These are phyloP conservation scores for Candida chauliodis DNA, from an alignment of 805 yeast genomes.

Conservation along the genomic window DNA sequence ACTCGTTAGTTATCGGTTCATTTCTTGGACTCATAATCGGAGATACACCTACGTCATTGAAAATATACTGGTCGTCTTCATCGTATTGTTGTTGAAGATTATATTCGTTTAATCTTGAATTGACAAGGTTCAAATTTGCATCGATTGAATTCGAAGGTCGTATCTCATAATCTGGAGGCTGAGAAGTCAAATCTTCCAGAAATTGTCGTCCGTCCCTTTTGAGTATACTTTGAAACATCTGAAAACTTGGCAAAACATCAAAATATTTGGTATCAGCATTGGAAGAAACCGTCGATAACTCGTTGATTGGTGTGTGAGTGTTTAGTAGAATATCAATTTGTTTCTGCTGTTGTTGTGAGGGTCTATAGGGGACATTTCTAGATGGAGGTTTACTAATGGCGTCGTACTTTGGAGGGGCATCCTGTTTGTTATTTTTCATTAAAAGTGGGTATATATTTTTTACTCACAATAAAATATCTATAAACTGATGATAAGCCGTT, in stretches of 20 bases:
- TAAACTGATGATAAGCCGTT: too few relatives aligned
- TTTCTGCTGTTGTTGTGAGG: slow-evolving; percentile 31
- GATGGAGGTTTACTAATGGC: slow-evolving; percentile 17
- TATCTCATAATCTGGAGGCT: slow-evolving; percentile 39
- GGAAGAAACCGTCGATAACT: slow-evolving; percentile 22
- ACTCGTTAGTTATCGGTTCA: slow-evolving; percentile 8
- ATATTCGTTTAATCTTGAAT: slow-evolving; percentile 13
- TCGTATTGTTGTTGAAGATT: slow-evolving; percentile 9
- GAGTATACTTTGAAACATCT: slow-evolving; percentile 56
- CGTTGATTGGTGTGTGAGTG: slow-evolving; percentile 11
- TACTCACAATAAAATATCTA: too few relatives aligned
- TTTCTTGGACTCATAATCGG: slow-evolving; percentile 5
- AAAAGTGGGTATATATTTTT: too few relatives aligned
- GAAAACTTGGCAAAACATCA: slow-evolving; percentile 66
- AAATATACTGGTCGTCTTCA: slow-evolving; percentile 10
- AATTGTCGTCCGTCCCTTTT: slow-evolving; percentile 40
- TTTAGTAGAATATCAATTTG: slow-evolving; percentile 27
- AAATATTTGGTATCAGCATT: slow-evolving; percentile 37
- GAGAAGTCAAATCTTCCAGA: slow-evolving; percentile 26
- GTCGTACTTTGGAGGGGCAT: slow-evolving; percentile 18
- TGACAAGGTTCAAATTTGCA: slow-evolving; percentile 8
- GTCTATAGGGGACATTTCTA: slow-evolving; percentile 33
- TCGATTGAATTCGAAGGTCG: slow-evolving; percentile 20
- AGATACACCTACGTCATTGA: slow-evolving; percentile 1
- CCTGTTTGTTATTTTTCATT: too few relatives aligned